Conservation (phyloP, 2,329 filamentous ascomycete species). For the Zopfia rhizophila region DNA sequence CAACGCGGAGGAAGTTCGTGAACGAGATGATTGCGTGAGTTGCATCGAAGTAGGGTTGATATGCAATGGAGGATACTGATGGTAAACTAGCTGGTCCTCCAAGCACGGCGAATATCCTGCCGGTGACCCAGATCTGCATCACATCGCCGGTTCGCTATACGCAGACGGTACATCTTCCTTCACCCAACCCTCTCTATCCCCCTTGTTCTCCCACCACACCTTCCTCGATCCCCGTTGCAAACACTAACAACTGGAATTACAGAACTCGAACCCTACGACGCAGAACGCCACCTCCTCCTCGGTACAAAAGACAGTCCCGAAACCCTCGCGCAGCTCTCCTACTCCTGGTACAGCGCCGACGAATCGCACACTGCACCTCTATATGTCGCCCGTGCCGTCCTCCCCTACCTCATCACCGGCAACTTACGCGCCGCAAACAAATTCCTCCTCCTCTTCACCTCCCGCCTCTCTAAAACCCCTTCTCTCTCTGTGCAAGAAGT, state of each 20-base stretch:
- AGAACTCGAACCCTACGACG: conserved; percentile 92
- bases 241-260: conserved; percentile 13
- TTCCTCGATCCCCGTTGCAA: conserved; percentile 2
- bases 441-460: conserved; percentile 80
- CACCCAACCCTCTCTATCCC: not conserved
- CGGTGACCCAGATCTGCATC: conserved; percentile 93
- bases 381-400: conserved; percentile 85
- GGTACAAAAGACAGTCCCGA: conserved; percentile 90
- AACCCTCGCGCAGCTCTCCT: conserved; percentile 83
- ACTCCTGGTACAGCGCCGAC: conserved; percentile 91
- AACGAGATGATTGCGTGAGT: conserved; percentile 80
- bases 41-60: conserved; percentile 1
- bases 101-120: conserved; percentile 88
- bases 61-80: not conserved
- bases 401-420: conserved; percentile 90
- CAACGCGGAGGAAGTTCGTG: conserved; percentile 92
- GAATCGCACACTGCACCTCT: conserved; percentile 86
- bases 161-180: conserved; percentile 70
- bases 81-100: conserved; percentile 76
- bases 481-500: conserved; percentile 83
- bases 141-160: conserved; percentile 86
- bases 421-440: conserved; percentile 91
- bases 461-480: conserved; percentile 69
- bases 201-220: not conserved
- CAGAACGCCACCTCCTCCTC: conserved; percentile 87